A percentile compares a stretch with the other conserved stretches of the same genome.
Evolutionary conservation across 768 basidiomycete species (phyloP).

Genomic region (Harrya chromipes): DNA sequence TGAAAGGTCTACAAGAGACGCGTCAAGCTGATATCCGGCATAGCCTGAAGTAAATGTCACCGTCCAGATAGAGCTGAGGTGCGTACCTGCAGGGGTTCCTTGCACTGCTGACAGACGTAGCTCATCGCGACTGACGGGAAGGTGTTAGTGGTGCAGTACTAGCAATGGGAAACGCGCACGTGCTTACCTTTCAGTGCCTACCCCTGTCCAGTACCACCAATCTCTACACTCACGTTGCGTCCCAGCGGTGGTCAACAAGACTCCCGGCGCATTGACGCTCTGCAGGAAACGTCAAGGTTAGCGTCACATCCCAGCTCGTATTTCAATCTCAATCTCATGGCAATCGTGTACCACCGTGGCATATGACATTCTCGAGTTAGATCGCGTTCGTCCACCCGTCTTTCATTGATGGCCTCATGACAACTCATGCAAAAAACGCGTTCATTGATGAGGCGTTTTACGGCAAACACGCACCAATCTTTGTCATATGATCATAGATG

Average conservation of each 20-base stretch:
- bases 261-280: neutral
- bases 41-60: constrained; percentile 7
- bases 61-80: neutral
- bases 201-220: too few species aligned
- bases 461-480: constrained; percentile 11
- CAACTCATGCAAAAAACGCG: constrained; percentile 22
- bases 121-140: constrained; percentile 30
- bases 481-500: constrained; percentile 1
- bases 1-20: constrained; percentile 83
- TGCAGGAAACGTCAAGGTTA: neutral
- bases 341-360: neutral
- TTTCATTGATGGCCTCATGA: constrained; percentile 13
- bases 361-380: neutral
- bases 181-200: too few species aligned
- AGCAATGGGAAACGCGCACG: too few species aligned
- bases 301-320: constrained; percentile 18
- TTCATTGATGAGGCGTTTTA: constrained; percentile 4
- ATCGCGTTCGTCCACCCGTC: neutral
- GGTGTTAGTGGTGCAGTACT: too few species aligned
- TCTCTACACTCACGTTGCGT: too few species aligned
- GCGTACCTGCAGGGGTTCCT: constrained; percentile 81
- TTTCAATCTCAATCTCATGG: neutral
- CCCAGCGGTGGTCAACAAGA: neutral
- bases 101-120: constrained; percentile 83
- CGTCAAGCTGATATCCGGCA: constrained; percentile 59